Conservation (phyloP, 441 rosid genomes). For the Populus trichocarpa region DNA sequence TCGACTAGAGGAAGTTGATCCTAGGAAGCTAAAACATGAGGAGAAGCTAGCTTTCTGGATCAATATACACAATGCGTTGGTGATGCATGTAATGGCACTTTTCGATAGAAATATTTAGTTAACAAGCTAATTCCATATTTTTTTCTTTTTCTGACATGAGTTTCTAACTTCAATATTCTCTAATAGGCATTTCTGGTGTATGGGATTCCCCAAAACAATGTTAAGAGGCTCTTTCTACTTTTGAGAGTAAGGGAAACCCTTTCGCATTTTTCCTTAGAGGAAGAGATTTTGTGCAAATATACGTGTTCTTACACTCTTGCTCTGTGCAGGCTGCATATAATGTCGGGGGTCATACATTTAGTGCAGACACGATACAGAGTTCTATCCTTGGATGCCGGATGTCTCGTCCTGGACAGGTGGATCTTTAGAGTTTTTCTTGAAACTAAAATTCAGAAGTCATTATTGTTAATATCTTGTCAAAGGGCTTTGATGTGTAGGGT, state of each 20-base stretch:
- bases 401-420: conserved; percentile 92
- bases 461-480: not conserved
- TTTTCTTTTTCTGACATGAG: not conserved
- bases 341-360: conserved; percentile 81
- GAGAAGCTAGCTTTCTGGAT: conserved; percentile 98
- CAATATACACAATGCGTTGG: conserved; percentile 82
- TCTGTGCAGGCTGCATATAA: conserved; percentile 82
- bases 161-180: conserved; percentile 12
- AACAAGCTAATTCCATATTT: not conserved
- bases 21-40: conserved; percentile 67
- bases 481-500: not conserved
- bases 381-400: conserved; percentile 77
- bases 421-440: conserved; percentile 15
- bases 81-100: conserved; percentile 79
- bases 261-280: not conserved
- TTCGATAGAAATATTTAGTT: not conserved
- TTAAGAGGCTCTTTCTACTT: conserved; percentile 68
- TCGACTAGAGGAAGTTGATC: conserved; percentile 71
- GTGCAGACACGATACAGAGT: conserved; percentile 70
- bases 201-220: conserved; percentile 81
- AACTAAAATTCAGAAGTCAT: not conserved
- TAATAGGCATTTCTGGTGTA: conserved; percentile 76
- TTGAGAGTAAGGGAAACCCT: conserved; percentile 50
- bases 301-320: conserved; percentile 16
- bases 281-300: not conserved